phyloP scores from a whole-genome alignment of 257 asterid species.

The Petunia axillaris region DNA sequence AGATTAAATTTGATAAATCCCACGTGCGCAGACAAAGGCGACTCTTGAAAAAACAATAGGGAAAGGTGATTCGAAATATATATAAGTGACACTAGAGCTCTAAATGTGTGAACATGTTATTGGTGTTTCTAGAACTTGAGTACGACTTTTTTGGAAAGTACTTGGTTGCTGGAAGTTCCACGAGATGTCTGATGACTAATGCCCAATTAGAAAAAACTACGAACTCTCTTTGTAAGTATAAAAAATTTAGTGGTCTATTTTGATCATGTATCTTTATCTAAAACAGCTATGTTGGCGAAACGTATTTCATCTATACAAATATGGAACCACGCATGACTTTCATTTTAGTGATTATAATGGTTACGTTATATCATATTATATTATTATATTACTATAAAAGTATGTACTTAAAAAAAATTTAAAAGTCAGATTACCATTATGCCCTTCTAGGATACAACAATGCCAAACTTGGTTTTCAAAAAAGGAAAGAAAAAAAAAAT shows the following conservation, averaged over 20 bases:
- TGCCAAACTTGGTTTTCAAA: too few relatives aligned
- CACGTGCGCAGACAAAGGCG: constrained; percentile 81
- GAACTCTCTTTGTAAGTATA: not conserved
- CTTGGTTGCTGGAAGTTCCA: constrained; percentile 22
- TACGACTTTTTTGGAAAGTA: constrained; percentile 7
- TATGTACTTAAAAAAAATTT: too few relatives aligned
- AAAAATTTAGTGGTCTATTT: not conserved
- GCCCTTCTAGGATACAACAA: too few relatives aligned
- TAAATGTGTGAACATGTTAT: constrained; percentile 23
- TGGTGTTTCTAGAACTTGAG: constrained; percentile 27
- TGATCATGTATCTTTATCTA: not conserved
- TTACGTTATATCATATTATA: too few relatives aligned
- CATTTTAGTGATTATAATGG: not conserved
- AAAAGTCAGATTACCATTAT: too few relatives aligned
- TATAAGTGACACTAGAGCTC: not conserved
- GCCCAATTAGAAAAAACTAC: not conserved
- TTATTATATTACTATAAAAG: too few relatives aligned
- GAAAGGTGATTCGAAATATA: constrained; percentile 13
- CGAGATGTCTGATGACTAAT: not conserved
- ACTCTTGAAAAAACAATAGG: constrained; percentile 29
- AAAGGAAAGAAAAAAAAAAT: too few relatives aligned
- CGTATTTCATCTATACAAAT: too few relatives aligned
- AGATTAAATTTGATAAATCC: constrained; percentile 27
- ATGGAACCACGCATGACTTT: not conserved
- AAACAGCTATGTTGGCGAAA: not conserved